Conservation (phyloP, 2,329 filamentous ascomycete genomes). For the Colletotrichum falcatum region DNA sequence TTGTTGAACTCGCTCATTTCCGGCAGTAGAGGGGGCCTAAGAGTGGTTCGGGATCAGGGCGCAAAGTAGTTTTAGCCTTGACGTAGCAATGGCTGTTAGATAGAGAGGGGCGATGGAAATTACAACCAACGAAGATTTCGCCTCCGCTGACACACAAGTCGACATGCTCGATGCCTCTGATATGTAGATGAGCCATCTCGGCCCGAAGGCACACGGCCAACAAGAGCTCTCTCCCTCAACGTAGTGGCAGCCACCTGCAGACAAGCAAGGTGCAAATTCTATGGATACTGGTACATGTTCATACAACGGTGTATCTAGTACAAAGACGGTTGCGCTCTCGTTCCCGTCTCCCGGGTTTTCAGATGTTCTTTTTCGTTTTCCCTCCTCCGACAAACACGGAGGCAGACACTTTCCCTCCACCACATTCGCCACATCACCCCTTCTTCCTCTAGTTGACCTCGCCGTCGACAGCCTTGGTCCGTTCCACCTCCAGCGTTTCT, state of each 20-base stretch:
- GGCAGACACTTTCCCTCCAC: background rate
- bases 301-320: conserved; percentile 21
- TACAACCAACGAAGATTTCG: background rate
- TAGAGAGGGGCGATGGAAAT: background rate
- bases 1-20: background rate
- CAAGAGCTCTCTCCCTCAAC: background rate
- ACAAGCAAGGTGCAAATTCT: background rate
- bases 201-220: background rate
- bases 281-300: conserved; percentile 26
- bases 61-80: background rate
- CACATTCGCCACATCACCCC: background rate
- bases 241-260: conserved; percentile 3
- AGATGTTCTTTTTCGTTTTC: background rate
- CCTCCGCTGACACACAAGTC: background rate
- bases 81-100: background rate
- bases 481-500: conserved; percentile 43
- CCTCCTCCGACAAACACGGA: background rate
- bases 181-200: background rate
- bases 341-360: background rate
- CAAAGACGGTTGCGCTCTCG: background rate
- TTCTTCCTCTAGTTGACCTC: background rate
- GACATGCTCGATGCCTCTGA: background rate
- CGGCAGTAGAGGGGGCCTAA: background rate
- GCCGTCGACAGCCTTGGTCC: conserved; percentile 15
- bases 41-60: background rate